Evolutionary conservation across 2,329 filamentous ascomycete genomes (phyloP), one percentile per base, ranked within the genome.

Genomic region (Claviceps purpurea): DNA sequence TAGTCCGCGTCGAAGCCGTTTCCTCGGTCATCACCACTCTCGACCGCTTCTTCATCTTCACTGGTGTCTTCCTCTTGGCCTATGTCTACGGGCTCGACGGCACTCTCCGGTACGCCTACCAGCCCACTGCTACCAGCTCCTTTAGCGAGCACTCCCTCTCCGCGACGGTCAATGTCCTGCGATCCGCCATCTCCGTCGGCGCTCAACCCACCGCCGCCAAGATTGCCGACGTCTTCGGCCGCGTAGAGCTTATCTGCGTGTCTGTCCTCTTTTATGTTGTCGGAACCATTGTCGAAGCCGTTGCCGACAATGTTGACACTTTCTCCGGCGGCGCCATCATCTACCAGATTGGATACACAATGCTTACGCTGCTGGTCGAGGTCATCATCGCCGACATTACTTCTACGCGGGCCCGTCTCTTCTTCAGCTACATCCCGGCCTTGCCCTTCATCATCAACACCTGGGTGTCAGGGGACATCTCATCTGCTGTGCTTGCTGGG

Each of bases 361-460:
- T 80, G 11, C 67, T 86, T 26, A 72, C 73, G 47, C 85, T 83
- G 58, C 74, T 76, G 30, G 68, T 85, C 16, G 75, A 75, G 52
- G 75, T 87, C 37, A 80, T 87, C 60, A 77, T 84, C 54, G 80
- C 83, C 26, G 84, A 87, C 59, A 84, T 81, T 1, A 82, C 83
- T 0, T 73, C 74, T n/a, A 69, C 87, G 38, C 73, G 77, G 53
- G 84, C 85, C 59, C 74, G 84, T 46, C 69, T 85, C 45, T 73
- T 81, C 55, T 77, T 81, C 46, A 79, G 81, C 3, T 73, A 85
- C 52, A 75, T 79, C 11, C 73, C 73, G 43, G 78, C 83, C 0
- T 14, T 52, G 41, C 83, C 84, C 1, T 84, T 82, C 59, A 76
- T 87, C 11, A 74, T 79, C 57, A 85, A 82, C 4, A 78, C 81